These are phyloP conservation scores for Neospermospora avenae DNA, from an alignment of 2,329 filamentous ascomycete species.

Conservation along the genomic window DNA sequence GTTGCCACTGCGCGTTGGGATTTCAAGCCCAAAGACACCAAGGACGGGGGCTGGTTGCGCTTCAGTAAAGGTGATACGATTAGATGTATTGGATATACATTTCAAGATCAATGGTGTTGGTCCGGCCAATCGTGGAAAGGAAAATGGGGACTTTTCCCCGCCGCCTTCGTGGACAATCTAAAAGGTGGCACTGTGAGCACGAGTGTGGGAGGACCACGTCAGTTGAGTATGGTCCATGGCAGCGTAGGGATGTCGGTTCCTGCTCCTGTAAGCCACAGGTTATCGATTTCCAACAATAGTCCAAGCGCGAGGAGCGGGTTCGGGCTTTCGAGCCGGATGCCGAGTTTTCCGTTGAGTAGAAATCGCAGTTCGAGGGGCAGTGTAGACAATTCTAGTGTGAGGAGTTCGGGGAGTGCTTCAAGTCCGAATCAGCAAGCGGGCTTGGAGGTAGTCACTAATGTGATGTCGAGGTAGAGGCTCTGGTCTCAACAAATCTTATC, in stretches of 20 bases:
- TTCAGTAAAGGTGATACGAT: constrained; percentile 34
- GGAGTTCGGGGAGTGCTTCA: background rate
- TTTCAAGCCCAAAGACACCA: constrained; percentile 32
- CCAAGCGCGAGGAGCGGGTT: background rate
- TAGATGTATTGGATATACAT: constrained; percentile 28
- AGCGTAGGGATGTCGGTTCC: background rate
- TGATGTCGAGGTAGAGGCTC: background rate
- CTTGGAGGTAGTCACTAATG: background rate
- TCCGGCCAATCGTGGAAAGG: constrained; percentile 31
- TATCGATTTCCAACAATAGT: constrained; percentile 1
- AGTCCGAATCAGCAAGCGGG: background rate
- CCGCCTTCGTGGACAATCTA: constrained; percentile 27
- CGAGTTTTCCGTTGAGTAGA: constrained; percentile 2
- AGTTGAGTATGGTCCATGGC: background rate
- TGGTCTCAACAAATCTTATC: background rate
- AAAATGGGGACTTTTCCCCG: constrained; percentile 34
- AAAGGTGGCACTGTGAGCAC: background rate
- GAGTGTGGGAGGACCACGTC: background rate
- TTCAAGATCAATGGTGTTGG: constrained; percentile 34
- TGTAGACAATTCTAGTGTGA: background rate
- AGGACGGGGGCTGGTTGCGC: constrained; percentile 32
- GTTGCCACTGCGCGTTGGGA: constrained; percentile 32
- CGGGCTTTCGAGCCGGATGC: background rate
- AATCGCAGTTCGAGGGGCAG: background rate
- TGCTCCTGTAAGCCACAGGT: background rate